A percentile compares a stretch with the other conserved stretches of the same genome.
These are phyloP conservation scores for Holtermannia corniformis DNA, from an alignment of 768 basidiomycete genomes.

Conservation along the genomic window DNA sequence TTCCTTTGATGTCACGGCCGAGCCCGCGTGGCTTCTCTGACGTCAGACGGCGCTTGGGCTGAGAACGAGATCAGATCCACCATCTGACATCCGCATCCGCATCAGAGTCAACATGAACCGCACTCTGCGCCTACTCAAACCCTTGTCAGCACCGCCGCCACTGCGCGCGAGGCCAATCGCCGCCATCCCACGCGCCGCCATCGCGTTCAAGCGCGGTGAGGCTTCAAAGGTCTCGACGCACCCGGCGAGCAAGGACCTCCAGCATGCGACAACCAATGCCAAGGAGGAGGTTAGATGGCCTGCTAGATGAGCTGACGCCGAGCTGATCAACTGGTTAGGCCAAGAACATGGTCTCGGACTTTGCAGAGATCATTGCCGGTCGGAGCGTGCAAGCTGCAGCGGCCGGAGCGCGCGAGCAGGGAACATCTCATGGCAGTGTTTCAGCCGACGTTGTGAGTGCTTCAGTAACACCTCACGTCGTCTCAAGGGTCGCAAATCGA, in stretches of 20 bases:
- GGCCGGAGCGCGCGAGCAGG: constrained; percentile 27
- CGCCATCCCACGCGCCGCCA: not conserved
- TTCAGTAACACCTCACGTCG: not conserved
- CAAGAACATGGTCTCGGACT: constrained; percentile 19
- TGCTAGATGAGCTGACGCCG: not conserved
- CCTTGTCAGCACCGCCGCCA: not conserved
- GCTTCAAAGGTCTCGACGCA: not conserved
- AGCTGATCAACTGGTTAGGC: constrained; percentile 2
- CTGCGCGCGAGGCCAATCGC: not conserved
- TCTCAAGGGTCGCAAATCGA: not conserved
- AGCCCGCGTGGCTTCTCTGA: too few species aligned
- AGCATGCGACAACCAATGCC: constrained; percentile 17
- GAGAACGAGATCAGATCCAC: too few species aligned
- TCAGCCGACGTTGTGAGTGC: constrained; percentile 31
- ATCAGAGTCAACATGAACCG: too few species aligned
- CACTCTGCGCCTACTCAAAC: constrained; percentile 6
- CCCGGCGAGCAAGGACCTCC: constrained; percentile 4
- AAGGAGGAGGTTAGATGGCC: constrained; percentile 15
- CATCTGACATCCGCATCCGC: too few species aligned
- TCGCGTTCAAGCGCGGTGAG: not conserved
- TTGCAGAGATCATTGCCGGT: constrained; percentile 36
- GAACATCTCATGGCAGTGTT: constrained; percentile 22
- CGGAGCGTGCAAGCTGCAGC: constrained; percentile 12
- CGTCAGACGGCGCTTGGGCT: too few species aligned
- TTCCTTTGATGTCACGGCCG: too few species aligned